A percentile compares a stretch with the other conserved stretches of the same genome.
phyloP scores from a whole-genome alignment of 345 rosid genomes.

The Populus euphratica region DNA sequence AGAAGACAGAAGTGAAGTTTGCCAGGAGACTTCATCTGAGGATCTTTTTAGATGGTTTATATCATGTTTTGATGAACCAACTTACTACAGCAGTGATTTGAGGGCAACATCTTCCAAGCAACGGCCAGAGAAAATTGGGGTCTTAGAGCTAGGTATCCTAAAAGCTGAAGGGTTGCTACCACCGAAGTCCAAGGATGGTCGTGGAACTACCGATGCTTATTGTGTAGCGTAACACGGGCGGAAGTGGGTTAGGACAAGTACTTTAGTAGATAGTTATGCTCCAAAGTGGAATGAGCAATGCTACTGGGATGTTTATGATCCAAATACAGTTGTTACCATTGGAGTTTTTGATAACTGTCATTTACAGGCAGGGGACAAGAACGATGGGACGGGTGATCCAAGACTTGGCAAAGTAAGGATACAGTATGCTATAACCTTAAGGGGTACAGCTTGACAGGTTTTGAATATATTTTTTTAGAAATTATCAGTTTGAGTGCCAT shows the following conservation, averaged over 20 bases:
- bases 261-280: slow-evolving; percentile 36
- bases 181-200: slow-evolving; percentile 39
- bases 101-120: slow-evolving; percentile 40
- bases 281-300: slow-evolving; percentile 54
- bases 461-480: too few relatives aligned
- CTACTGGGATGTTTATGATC: slow-evolving; percentile 59
- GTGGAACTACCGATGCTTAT: slow-evolving; percentile 42
- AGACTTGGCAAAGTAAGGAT: slow-evolving; percentile 45
- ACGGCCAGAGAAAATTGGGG: slow-evolving; percentile 37
- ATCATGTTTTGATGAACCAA: slow-evolving; percentile 53
- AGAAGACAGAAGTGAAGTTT: slow-evolving; percentile 17
- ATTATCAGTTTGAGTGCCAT: too few relatives aligned
- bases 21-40: slow-evolving; percentile 46
- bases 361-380: slow-evolving; percentile 15
- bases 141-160: slow-evolving; percentile 49
- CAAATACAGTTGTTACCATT: slow-evolving; percentile 38
- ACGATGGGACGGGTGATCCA: slow-evolving; percentile 19
- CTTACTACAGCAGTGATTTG: slow-evolving; percentile 47
- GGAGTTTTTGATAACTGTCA: slow-evolving; percentile 45
- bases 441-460: too few relatives aligned
- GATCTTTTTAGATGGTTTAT: slow-evolving; percentile 44
- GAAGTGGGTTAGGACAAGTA: slow-evolving; percentile 51
- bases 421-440: not conserved
- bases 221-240: slow-evolving; percentile 48
- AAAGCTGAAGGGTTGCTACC: slow-evolving; percentile 40